Evolutionary conservation across 2,329 filamentous ascomycete genomes (phyloP), one percentile per base, ranked within the genome.

Genomic region (Fusarium decemcellulare): DNA sequence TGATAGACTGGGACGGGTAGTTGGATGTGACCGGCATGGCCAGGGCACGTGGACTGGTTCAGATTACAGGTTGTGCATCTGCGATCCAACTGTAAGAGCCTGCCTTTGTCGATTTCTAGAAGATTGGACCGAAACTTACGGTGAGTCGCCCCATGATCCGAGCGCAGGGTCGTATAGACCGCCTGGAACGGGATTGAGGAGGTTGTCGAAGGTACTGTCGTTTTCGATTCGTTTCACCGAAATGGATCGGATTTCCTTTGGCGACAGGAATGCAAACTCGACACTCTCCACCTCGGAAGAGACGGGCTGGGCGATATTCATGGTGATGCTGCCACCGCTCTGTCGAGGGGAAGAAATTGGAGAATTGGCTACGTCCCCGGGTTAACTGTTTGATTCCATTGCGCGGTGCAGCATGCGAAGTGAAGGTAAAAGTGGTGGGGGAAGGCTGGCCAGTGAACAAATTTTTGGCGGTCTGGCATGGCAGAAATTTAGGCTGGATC

Each of bases 141-240:
- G 85, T 79, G 92, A 89, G 77, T 97, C 94, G 50, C 92, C 90
- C 87, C 94, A 97, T 56, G 95, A 93, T 32, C 96, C 96, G 65
- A 99, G 86, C 48, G 95, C 95, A 59, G 93, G 89, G 81, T 98
- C 96, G 77, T 99, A 97, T 9, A 99, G 87, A 78, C 96, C 96
- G 63, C 94, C 94, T 14, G 94, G 93, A 10, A 97, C 88, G 8
- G 95, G 95, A 75, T 97, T 95, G 71, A 97, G 87, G 60, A 98
- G 89, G 62, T 90, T 94, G 81, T 98, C 96, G 80, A 98, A 96
- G n/a, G 96, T 97, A 72, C 89, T 93, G 54, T 94, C 92, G 83
- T 97, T 97, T 77, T 97, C 92, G 74, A 99, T 97, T 81, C 91
- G 90, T 85, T 96, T 96, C 72, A 98, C 96, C 9, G 96, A 99